Percentiles rank a stretch among this genome's conserved stretches.
Conservation (phyloP, 345 rosid species). For the Ceriops tagal region DNA sequence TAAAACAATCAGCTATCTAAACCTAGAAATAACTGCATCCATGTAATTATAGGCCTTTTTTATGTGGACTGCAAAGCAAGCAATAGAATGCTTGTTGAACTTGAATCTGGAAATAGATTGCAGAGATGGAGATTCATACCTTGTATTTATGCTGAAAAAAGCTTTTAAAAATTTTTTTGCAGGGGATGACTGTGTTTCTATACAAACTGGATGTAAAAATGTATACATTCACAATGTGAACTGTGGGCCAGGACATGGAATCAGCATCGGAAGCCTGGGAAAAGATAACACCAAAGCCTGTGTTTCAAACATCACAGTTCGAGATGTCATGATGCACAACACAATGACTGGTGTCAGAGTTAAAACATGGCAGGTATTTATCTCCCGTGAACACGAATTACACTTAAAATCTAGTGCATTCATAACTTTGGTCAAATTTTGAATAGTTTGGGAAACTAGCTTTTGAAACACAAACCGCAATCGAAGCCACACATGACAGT, state of each 20-base stretch:
- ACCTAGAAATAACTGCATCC: constrained; percentile 5
- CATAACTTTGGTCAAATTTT: constrained; percentile 10
- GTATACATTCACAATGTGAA: constrained; percentile 75
- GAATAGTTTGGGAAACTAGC: too few species aligned
- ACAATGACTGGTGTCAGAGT: constrained; percentile 92
- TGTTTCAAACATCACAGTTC: constrained; percentile 82
- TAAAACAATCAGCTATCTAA: background rate
- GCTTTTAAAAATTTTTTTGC: constrained; percentile 29
- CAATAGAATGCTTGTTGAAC: background rate
- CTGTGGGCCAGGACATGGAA: constrained; percentile 98
- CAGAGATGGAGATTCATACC: background rate
- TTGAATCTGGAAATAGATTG: background rate
- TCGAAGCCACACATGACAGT: too few species aligned
- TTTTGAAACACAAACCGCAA: too few species aligned
- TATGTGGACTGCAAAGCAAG: background rate
- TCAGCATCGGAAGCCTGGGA: constrained; percentile 94
- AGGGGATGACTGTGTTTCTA: constrained; percentile 95
- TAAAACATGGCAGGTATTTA: constrained; percentile 95
- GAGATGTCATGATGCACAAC: constrained; percentile 71
- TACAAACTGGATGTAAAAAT: constrained; percentile 90
- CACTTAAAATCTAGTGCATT: constrained; percentile 2
- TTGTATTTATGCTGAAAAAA: constrained; percentile 9
- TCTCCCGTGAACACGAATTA: constrained; percentile 7
- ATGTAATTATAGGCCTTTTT: background rate
- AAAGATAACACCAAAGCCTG: constrained; percentile 79